Evolutionary conservation across 2,329 filamentous ascomycete genomes (phyloP).

Genomic region (Leptodontidium sp.): DNA sequence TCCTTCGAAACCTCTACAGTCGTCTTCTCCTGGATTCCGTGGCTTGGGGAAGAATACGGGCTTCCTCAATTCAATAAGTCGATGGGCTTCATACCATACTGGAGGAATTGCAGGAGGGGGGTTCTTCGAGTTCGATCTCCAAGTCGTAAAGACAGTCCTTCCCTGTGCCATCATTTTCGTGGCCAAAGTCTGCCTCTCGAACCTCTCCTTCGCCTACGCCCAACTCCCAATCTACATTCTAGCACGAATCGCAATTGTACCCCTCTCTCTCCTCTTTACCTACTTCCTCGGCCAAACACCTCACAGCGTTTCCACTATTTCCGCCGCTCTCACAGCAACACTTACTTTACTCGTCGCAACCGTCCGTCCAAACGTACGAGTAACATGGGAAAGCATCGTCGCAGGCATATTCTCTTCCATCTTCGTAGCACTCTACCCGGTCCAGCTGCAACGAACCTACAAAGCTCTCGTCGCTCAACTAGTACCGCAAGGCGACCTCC

Average conservation of each 20-base stretch:
- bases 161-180: conserved; percentile 59
- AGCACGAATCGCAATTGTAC: conserved; percentile 59
- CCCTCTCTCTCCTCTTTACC: conserved; percentile 57
- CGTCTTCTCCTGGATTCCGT: conserved; percentile 42
- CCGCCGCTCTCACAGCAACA: conserved; percentile 57
- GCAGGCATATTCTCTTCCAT: conserved; percentile 60
- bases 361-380: conserved; percentile 54
- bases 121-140: conserved; percentile 59
- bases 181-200: conserved; percentile 59
- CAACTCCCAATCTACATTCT: conserved; percentile 60
- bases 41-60: conserved; percentile 43
- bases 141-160: conserved; percentile 56
- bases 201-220: conserved; percentile 62
- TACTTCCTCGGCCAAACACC: conserved; percentile 54
- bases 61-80: conserved; percentile 40
- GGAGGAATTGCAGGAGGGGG: conserved; percentile 62
- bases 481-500: conserved; percentile 53
- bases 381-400: conserved; percentile 60
- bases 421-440: conserved; percentile 60
- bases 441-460: conserved; percentile 58
- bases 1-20: conserved; percentile 53
- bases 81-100: conserved; percentile 45
- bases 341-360: conserved; percentile 59
- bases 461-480: conserved; percentile 55
- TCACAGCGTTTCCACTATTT: conserved; percentile 57